Base-by-base conservation (phyloP, 768 basidiomycete genomes). In the Suillus placidus region DNA sequence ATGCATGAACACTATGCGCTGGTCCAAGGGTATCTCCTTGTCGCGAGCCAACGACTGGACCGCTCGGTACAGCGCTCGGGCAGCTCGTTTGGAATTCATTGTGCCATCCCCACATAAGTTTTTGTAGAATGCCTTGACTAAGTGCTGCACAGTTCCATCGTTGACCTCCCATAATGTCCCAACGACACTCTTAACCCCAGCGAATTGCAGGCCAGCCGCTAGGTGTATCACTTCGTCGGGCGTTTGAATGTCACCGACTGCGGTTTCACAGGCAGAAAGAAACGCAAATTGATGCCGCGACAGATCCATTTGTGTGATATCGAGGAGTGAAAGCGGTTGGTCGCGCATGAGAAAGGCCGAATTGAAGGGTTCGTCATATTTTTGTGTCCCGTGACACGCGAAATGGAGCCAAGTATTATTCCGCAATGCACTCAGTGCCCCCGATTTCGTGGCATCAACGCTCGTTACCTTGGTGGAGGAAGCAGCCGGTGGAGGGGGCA, bases 221-320 rank as follows among this genome's bases (percentile, higher is more conserved):
- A 74, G 60, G 47, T 74, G 73, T 7, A 73, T 54, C 9, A 56
- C 63, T 45, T 74, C 73, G 16, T 72, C 71, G 1, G 70, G 69
- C 1, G 61, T 66, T 16, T 14, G 30, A 4, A 6, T 13, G 34
- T 0, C 20, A 13, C 34, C 34, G 6, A 35, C 32, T 35, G 54
- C 54, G 0, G 54, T 56, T 7, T 71, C 61, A 49, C 73, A 73
- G 6, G 73, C 73, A 45, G 73, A 73, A n/a, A 74, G 66, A 42
- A 64, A 64, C 12, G 63, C 63, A 12, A 66, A 66, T 16, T 40
- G 38, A 32, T 60, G 66, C 18, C 0, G 43, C 32, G 43, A 60
- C 3, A 64, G 18, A 37, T 64, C 63, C 1, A 18, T 14, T 20
- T 64, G 37, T 1, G 60, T 16, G 38, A 66, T 66, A 35, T 64